These are phyloP conservation scores for Melastoma malabathricum DNA, from an alignment of 345 rosid genomes.

Conservation along the genomic window DNA sequence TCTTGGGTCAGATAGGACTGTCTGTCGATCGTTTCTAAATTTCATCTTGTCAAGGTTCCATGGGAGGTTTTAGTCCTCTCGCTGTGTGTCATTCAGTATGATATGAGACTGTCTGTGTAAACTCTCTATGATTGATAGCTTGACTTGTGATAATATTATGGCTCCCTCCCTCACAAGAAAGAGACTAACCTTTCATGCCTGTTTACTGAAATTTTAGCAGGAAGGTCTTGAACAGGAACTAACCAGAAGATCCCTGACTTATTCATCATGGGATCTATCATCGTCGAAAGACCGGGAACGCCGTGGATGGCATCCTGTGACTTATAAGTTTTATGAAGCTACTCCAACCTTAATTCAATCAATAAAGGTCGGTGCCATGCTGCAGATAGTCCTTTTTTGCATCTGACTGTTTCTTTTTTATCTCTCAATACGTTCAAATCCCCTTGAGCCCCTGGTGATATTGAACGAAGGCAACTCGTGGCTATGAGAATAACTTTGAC, in stretches of 20 bases:
- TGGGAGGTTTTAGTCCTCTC: too few relatives aligned
- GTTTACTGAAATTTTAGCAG: conserved; percentile 25
- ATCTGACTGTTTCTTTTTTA: too few relatives aligned
- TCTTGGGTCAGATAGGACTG: too few relatives aligned
- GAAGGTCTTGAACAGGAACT: conserved; percentile 72
- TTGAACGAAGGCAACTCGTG: neutral
- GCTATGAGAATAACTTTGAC: neutral
- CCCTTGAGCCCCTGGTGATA: too few relatives aligned
- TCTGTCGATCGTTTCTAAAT: too few relatives aligned
- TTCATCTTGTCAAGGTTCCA: too few relatives aligned
- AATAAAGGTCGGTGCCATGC: conserved; percentile 53
- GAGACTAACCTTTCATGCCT: neutral
- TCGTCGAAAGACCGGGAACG: conserved; percentile 63
- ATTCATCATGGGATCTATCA: conserved; percentile 81
- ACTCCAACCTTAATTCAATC: conserved; percentile 51
- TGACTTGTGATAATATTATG: neutral
- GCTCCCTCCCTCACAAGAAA: neutral
- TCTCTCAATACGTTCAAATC: too few relatives aligned
- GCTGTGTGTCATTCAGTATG: too few relatives aligned
- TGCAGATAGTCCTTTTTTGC: too few relatives aligned
- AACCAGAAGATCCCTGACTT: conserved; percentile 61
- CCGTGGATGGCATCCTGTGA: conserved; percentile 89
- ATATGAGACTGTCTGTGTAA: too few relatives aligned
- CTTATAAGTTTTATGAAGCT: conserved; percentile 75
- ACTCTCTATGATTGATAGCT: too few relatives aligned